phyloP scores from a whole-genome alignment of 352 stramenopile species.

The Aphanomyces astaci region DNA sequence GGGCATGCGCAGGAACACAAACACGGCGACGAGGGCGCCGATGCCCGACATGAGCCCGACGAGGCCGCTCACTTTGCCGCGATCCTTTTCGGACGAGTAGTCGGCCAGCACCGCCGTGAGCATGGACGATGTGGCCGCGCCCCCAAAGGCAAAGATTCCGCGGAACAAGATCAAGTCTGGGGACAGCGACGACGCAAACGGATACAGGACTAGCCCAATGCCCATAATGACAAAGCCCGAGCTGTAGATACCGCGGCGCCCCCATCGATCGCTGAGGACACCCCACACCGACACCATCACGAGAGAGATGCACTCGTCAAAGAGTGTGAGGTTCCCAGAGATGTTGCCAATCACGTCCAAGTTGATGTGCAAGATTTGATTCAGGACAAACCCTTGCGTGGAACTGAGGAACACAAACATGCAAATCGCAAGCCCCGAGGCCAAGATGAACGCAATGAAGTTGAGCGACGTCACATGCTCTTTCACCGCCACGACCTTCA shows the following conservation, averaged over 20 bases:
- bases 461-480: constrained; percentile 18
- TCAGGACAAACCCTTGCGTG: constrained; percentile 13
- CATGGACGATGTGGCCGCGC: constrained; percentile 8
- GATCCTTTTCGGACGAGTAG: constrained; percentile 18
- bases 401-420: constrained; percentile 21
- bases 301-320: constrained; percentile 18
- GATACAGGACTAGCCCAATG: background rate
- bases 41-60: constrained; percentile 19
- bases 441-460: constrained; percentile 14
- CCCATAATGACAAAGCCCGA: constrained; percentile 11
- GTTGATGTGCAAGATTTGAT: constrained; percentile 4
- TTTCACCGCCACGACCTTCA: constrained; percentile 11
- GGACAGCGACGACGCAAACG: background rate
- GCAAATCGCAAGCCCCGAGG: constrained; percentile 13
- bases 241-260: constrained; percentile 5
- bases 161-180: constrained; percentile 13
- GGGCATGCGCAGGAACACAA: constrained; percentile 12
- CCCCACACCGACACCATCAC: constrained; percentile 12
- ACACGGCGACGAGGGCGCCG: constrained; percentile 11
- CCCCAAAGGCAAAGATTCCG: background rate
- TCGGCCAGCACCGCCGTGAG: constrained; percentile 14
- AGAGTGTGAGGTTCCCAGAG: constrained; percentile 20
- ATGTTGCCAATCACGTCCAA: constrained; percentile 10
- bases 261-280: constrained; percentile 7
- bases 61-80: constrained; percentile 14